Percentiles rank a stretch among this genome's conserved stretches.
phyloP scores from a whole-genome alignment of 495 filamentous ascomycete genomes.

The Clohesyomyces aquaticus region DNA sequence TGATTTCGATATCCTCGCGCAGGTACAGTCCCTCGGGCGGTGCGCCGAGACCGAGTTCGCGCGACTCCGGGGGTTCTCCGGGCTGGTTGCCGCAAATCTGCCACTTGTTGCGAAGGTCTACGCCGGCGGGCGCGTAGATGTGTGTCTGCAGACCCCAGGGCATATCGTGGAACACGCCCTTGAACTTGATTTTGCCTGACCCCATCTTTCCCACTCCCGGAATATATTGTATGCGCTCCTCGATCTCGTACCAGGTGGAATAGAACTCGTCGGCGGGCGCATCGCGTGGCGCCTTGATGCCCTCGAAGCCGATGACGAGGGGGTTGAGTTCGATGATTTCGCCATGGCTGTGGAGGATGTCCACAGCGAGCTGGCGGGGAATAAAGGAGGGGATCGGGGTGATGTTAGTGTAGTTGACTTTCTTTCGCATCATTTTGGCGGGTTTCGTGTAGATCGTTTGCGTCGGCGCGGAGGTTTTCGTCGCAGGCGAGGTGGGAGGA shows the following conservation, averaged over 20 bases:
- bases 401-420: conserved; percentile 47
- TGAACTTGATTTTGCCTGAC: conserved; percentile 45
- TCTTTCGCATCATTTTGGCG: conserved; percentile 43
- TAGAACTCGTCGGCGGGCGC: conserved; percentile 47
- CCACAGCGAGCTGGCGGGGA: conserved; percentile 48
- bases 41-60: conserved; percentile 45
- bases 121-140: conserved; percentile 45
- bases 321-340: conserved; percentile 49
- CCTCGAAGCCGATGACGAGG: conserved; percentile 42
- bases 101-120: conserved; percentile 47
- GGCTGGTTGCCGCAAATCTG: conserved; percentile 46
- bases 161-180: conserved; percentile 47
- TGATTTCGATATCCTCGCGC: conserved; percentile 47
- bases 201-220: conserved; percentile 45
- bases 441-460: not conserved
- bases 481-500: conserved; percentile 8
- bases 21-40: conserved; percentile 47
- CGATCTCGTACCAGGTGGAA: conserved; percentile 48
- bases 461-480: too few relatives aligned
- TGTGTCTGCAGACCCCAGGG: conserved; percentile 48
- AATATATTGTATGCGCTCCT: conserved; percentile 45
- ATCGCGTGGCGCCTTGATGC: conserved; percentile 46
- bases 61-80: conserved; percentile 44
- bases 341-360: conserved; percentile 47
- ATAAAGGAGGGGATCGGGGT: conserved; percentile 47